Base-by-base conservation (phyloP, 176 grass and related monocot species). In the Raddia distichophylla region DNA sequence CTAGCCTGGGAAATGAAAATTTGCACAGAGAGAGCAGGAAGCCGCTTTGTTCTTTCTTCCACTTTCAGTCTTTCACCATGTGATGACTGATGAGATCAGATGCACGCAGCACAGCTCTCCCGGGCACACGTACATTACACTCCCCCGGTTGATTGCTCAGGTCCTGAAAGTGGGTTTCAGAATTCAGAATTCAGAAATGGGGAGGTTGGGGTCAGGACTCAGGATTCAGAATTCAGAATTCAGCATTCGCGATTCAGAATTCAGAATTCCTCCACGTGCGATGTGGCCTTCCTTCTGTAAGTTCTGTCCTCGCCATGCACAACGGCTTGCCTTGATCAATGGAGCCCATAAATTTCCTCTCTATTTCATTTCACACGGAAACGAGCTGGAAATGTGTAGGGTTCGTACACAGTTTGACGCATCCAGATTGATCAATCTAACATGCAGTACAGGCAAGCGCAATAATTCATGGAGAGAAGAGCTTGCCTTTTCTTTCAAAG, bases 61-160 rank as follows among this genome's bases (percentile, higher is more conserved):
- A 5, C 6, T 61, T 54, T 71, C n/a, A 69, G 43, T 72, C 6
- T 61, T 54, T 71, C n/a, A 69, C 52, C 78, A 46, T 81, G 63
- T 17, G 44, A 50, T 18, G 62, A 65, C 64, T 17, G 44, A 50
- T 18, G 62, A 65, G 73, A 40, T 18, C 53, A 65, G 73, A 72
- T 34, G 35, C 65, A 33, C 15, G 4, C 32, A 62, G 2, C 69
- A 73, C 49, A 53, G 35, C 69, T 10, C 69, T 14, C 5, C 69
- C 69, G 8, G 44, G 7, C 49, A 7, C 53, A 54, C 5, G 32
- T 35, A 51, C 55, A 32, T 32, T 63, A 16, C 13, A 14, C 13
- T 53, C 22, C 59, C 59, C 54, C 33, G 50, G 56, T 20, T 16
- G 18, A 10, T 35, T 17, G 7, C 45, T 27, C 5, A 15, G 55